Conservation (phyloP, 2,329 filamentous ascomycete species). For the Rutstroemia sp. region DNA sequence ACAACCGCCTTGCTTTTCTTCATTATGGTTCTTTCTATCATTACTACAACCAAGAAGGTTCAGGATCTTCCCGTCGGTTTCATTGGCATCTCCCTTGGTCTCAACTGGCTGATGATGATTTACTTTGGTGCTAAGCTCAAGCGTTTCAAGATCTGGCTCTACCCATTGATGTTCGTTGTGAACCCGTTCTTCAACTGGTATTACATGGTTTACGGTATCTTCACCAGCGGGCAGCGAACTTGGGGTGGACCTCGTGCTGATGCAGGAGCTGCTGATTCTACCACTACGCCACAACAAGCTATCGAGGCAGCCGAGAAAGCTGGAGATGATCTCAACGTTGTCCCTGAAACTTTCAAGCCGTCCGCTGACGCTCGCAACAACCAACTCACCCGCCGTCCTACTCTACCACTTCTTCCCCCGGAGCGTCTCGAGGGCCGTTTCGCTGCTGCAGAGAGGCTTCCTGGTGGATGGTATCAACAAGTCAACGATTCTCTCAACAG, state of each 20-base stretch:
- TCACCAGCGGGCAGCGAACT: slow-evolving; percentile 81
- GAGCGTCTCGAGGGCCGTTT: slow-evolving; percentile 73
- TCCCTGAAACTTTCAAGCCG: slow-evolving; percentile 74
- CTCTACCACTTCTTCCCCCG: slow-evolving; percentile 62
- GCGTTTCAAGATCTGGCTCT: slow-evolving; percentile 89
- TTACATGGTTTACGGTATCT: slow-evolving; percentile 58
- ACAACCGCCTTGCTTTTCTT: slow-evolving; percentile 93
- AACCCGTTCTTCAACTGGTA: slow-evolving; percentile 98
- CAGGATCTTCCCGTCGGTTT: slow-evolving; percentile 82
- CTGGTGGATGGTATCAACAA: slow-evolving; percentile 63
- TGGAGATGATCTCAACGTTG: slow-evolving; percentile 84
- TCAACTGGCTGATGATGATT: slow-evolving; percentile 94
- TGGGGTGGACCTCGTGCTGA: slow-evolving; percentile 94
- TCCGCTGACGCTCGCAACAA: slow-evolving; percentile 45
- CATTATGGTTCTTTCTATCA: slow-evolving; percentile 80
- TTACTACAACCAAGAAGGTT: slow-evolving; percentile 75
- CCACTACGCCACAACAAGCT: slow-evolving; percentile 74
- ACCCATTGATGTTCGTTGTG: slow-evolving; percentile 89
- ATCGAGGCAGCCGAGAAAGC: slow-evolving; percentile 70
- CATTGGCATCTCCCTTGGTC: slow-evolving; percentile 81
- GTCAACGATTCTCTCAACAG: slow-evolving; percentile 59
- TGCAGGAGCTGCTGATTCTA: slow-evolving; percentile 68
- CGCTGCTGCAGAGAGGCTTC: slow-evolving; percentile 58
- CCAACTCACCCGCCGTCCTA: slow-evolving; percentile 38
- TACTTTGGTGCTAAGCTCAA: slow-evolving; percentile 86